A percentile compares a stretch with the other conserved stretches of the same genome.
Evolutionary conservation across 257 asterid genomes (phyloP).

Genomic region (Penstemon barbatus): DNA sequence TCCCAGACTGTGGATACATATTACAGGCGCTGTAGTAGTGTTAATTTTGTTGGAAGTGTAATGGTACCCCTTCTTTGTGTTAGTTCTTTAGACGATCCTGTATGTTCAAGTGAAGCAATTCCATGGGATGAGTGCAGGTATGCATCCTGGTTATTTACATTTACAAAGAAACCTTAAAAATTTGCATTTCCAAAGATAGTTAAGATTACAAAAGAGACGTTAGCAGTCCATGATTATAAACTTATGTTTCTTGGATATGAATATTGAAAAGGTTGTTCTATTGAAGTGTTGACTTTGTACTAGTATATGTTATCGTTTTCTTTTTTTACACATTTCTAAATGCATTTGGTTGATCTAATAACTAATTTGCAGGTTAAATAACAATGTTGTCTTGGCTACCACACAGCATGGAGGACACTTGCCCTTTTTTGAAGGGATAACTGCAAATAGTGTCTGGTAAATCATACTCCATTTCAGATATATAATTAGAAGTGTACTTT

Average conservation of each 20-base stretch:
- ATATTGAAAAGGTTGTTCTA: no score
- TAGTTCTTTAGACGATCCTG: slow-evolving; percentile 82
- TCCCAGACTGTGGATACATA: slow-evolving; percentile 84
- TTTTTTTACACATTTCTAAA: slow-evolving; percentile 9
- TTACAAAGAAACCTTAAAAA: background rate
- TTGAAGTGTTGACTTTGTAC: no score
- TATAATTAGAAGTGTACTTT: background rate
- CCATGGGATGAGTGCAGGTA: slow-evolving; percentile 87
- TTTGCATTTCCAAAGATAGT: background rate
- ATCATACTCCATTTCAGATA: background rate
- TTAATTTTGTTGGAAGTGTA: slow-evolving; percentile 61
- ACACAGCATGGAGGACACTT: slow-evolving; percentile 87
- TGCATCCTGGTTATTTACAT: slow-evolving; percentile 9
- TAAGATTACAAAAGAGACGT: slow-evolving; percentile 1
- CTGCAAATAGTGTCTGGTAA: slow-evolving; percentile 73
- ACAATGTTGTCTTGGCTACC: slow-evolving; percentile 69
- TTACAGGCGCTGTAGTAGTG: slow-evolving; percentile 75
- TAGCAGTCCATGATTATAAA: background rate
- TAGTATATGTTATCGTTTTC: slow-evolving; percentile 39
- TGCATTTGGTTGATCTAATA: background rate
- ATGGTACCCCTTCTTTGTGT: slow-evolving; percentile 86
- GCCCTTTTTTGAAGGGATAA: slow-evolving; percentile 76
- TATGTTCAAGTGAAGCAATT: slow-evolving; percentile 86
- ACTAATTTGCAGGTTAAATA: slow-evolving; percentile 53
- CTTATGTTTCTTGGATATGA: background rate